These are phyloP conservation scores for Arthroderma sp. DNA, from an alignment of 2,329 filamentous ascomycete species.

Conservation along the genomic window DNA sequence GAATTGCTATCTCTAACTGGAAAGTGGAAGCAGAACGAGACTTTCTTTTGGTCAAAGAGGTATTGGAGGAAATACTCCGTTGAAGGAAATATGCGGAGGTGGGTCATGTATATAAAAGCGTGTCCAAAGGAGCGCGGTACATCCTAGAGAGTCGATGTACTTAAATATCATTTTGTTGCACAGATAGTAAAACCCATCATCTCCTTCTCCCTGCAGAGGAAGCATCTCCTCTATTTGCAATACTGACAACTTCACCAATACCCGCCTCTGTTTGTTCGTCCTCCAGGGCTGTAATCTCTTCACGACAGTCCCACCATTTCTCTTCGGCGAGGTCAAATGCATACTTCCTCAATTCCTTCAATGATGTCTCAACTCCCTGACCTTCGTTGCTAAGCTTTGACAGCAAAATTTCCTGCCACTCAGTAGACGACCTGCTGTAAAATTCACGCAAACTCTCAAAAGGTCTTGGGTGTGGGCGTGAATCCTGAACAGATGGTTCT, in stretches of 20 bases:
- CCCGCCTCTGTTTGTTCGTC: constrained; percentile 93
- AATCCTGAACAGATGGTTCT: constrained; percentile 49
- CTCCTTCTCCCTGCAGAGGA: constrained; percentile 34
- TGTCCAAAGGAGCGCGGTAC: too few relatives aligned
- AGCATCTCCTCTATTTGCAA: constrained; percentile 56
- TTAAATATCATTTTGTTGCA: background rate
- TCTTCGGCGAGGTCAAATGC: constrained; percentile 86
- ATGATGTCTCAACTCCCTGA: constrained; percentile 41
- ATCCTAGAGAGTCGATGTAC: background rate
- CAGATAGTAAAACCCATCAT: constrained; percentile 10
- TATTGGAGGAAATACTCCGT: constrained; percentile 22
- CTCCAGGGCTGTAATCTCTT: constrained; percentile 82
- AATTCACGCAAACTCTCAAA: constrained; percentile 89
- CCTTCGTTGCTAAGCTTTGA: constrained; percentile 58
- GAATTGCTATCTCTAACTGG: constrained; percentile 84
- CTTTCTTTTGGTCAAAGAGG: constrained; percentile 47
- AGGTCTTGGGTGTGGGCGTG: constrained; percentile 60
- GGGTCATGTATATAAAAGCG: too few relatives aligned
- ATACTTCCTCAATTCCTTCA: constrained; percentile 86
- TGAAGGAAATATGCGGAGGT: too few relatives aligned
- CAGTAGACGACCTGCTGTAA: constrained; percentile 71
- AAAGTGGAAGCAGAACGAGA: constrained; percentile 57
- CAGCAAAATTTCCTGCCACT: constrained; percentile 83
- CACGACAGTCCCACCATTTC: constrained; percentile 97
- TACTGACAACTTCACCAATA: constrained; percentile 83